phyloP scores from a whole-genome alignment of 2,329 filamentous ascomycete species.

The Ilyonectria robusta region DNA sequence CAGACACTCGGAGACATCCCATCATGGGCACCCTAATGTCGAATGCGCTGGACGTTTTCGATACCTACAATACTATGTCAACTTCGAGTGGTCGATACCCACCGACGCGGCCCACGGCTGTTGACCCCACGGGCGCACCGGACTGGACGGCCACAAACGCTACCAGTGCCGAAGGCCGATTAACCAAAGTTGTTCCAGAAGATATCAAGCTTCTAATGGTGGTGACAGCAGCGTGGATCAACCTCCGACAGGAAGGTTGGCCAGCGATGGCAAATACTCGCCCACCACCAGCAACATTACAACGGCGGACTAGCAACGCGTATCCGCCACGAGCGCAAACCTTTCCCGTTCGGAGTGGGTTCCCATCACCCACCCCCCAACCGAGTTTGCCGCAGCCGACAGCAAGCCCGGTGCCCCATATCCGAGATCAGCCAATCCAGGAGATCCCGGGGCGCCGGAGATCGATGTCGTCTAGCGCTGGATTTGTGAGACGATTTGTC shows the following conservation, averaged over 20 bases:
- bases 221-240: constrained; percentile 56
- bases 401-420: constrained; percentile 38
- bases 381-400: constrained; percentile 34
- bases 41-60: constrained; percentile 76
- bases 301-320: constrained; percentile 43
- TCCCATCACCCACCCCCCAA: constrained; percentile 33
- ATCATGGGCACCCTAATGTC: constrained; percentile 79
- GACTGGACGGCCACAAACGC: constrained; percentile 41
- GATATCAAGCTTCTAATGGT: constrained; percentile 56
- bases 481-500: constrained; percentile 45
- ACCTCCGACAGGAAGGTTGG: constrained; percentile 55
- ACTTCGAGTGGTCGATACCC: constrained; percentile 64
- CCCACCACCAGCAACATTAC: constrained; percentile 43
- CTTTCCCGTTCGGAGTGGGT: constrained; percentile 38
- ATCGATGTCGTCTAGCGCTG: constrained; percentile 44
- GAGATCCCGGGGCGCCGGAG: constrained; percentile 42
- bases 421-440: constrained; percentile 33
- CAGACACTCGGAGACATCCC: constrained; percentile 78
- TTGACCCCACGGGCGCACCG: constrained; percentile 40
- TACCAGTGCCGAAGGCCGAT: constrained; percentile 47
- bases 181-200: constrained; percentile 49
- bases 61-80: constrained; percentile 74
- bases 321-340: constrained; percentile 39
- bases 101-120: constrained; percentile 56
- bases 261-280: constrained; percentile 51